These are phyloP conservation scores for Botrytis cinerea DNA, from an alignment of 2,329 filamentous ascomycete genomes.

Conservation along the genomic window DNA sequence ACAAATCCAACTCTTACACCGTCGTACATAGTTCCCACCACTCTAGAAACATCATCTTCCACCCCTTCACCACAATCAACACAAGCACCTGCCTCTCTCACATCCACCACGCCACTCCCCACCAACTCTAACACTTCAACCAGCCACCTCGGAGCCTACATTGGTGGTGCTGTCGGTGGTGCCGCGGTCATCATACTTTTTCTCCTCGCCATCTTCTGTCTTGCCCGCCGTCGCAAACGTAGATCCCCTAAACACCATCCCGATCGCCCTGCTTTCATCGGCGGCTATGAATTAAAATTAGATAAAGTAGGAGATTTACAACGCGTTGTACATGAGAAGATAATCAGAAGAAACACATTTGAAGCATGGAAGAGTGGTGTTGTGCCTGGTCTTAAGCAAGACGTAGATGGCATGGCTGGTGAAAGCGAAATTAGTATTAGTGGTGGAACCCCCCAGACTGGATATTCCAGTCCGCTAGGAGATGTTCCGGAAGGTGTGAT, in stretches of 20 bases:
- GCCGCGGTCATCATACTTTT: neutral
- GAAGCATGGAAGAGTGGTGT: slow-evolving; percentile 19
- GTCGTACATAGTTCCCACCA: neutral
- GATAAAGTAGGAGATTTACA: slow-evolving; percentile 12
- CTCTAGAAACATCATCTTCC: slow-evolving; percentile 2
- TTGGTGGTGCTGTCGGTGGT: neutral
- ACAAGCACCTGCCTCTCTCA: neutral
- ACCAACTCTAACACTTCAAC: neutral
- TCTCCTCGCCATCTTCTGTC: neutral
- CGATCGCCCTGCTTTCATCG: slow-evolving; percentile 18
- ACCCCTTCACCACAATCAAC: neutral
- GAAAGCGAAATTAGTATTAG: neutral
- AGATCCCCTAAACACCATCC: neutral
- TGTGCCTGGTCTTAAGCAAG: neutral
- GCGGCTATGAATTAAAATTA: slow-evolving; percentile 16
- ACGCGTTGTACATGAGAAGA: slow-evolving; percentile 6
- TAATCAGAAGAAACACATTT: neutral
- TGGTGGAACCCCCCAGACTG: neutral
- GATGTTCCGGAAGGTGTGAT: neutral
- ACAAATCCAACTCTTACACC: neutral
- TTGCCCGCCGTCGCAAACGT: neutral
- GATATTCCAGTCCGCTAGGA: neutral
- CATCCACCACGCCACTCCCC: neutral
- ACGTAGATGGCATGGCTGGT: neutral
- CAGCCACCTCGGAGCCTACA: neutral